These are phyloP conservation scores for Amoebophrya sp. DNA, from an alignment of 169 alveolate species.

Conservation along the genomic window DNA sequence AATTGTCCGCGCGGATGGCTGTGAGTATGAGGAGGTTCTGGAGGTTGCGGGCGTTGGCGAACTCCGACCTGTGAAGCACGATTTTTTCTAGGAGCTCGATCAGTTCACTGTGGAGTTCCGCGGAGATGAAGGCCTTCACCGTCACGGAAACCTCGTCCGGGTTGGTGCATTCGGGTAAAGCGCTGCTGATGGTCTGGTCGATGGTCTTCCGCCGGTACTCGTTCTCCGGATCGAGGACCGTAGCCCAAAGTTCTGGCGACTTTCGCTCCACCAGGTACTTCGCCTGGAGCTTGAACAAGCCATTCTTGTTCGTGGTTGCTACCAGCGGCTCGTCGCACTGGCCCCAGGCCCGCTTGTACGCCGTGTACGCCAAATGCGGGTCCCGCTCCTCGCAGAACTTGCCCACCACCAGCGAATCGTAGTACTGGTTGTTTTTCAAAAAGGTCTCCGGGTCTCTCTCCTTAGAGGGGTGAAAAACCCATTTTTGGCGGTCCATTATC, in stretches of 20 bases:
- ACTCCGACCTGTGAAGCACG: conserved; percentile 85
- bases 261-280: conserved; percentile 90
- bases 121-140: conserved; percentile 95
- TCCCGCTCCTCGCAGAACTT: conserved; percentile 97
- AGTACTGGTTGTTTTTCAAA: conserved; percentile 87
- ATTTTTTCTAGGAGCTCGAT: conserved; percentile 87
- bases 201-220: conserved; percentile 82
- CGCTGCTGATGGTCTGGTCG: conserved; percentile 87
- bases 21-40: conserved; percentile 83
- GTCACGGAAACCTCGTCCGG: conserved; percentile 89
- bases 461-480: too few species aligned
- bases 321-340: conserved; percentile 92
- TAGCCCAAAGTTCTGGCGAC: conserved; percentile 87
- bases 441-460: conserved; percentile 42
- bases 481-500: too few species aligned
- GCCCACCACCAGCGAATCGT: conserved; percentile 92
- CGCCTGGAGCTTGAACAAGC: conserved; percentile 89
- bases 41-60: conserved; percentile 87
- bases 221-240: conserved; percentile 74
- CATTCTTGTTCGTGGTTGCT: conserved; percentile 83
- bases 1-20: conserved; percentile 78
- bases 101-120: conserved; percentile 83
- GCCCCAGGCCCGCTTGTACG: conserved; percentile 96
- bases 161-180: conserved; percentile 89
- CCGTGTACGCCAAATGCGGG: conserved; percentile 96